A percentile compares a stretch with the other conserved stretches of the same genome.
Evolutionary conservation across 2,329 filamentous ascomycete species (phyloP).

Genomic region (Gnomoniopsis sp.): DNA sequence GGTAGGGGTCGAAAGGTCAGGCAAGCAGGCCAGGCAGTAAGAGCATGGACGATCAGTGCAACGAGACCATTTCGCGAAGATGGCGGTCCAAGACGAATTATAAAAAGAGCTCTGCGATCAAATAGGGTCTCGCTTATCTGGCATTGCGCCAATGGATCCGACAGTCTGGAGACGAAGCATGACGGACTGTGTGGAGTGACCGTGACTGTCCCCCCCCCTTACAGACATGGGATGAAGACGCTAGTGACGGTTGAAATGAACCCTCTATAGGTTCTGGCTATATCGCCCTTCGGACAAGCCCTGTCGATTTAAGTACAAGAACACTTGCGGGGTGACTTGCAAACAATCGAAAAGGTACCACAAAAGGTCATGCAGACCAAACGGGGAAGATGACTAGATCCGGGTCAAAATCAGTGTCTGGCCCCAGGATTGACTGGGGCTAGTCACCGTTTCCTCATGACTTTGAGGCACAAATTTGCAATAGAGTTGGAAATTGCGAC

Average conservation of each 20-base stretch:
- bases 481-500: neutral
- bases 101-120: slow-evolving; percentile 7
- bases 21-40: neutral
- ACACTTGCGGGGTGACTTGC: neutral
- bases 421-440: too few species aligned
- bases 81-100: neutral
- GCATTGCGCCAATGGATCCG: slow-evolving; percentile 16
- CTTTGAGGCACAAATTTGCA: neutral
- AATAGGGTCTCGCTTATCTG: slow-evolving; percentile 18
- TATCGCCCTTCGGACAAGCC: neutral
- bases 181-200: slow-evolving; percentile 9
- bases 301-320: neutral
- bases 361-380: neutral
- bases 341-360: neutral
- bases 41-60: neutral
- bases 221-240: slow-evolving; percentile 16
- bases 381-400: neutral
- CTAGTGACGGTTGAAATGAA: slow-evolving; percentile 15
- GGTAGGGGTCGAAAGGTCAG: neutral
- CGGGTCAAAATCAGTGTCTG: neutral
- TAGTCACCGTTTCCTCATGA: neutral
- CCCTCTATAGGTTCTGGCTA: neutral
- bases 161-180: slow-evolving; percentile 20
- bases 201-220: slow-evolving; percentile 11
- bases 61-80: neutral